A percentile compares a stretch with the other conserved stretches of the same genome.
Evolutionary conservation across 495 filamentous ascomycete species (phyloP).

Genomic region (Sordaria brevicollis): DNA sequence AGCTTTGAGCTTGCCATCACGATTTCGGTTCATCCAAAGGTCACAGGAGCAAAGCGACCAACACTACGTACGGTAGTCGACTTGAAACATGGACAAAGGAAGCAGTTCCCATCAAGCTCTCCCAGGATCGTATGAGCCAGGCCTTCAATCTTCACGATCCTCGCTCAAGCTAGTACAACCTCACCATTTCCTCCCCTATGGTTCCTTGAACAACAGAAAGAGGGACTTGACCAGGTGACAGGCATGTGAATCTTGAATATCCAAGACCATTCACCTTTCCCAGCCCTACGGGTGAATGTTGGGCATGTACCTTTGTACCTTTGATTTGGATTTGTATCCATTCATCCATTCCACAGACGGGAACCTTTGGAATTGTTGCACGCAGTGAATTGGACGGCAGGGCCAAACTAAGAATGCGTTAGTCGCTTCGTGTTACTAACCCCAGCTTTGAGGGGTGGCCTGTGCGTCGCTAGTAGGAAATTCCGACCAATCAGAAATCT

Average conservation of each 20-base stretch:
- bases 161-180: background rate
- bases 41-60: background rate
- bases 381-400: background rate
- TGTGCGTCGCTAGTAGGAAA: slow-evolving; percentile 8
- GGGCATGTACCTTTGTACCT: background rate
- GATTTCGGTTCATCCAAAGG: background rate
- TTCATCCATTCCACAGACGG: background rate
- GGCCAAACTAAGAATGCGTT: background rate
- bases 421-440: background rate
- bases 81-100: background rate
- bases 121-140: background rate
- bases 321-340: background rate
- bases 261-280: background rate
- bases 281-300: background rate
- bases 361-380: background rate
- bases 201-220: background rate
- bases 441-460: slow-evolving; percentile 7
- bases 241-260: background rate
- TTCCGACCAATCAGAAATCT: slow-evolving; percentile 26
- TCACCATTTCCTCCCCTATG: background rate
- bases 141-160: background rate
- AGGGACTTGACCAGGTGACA: background rate
- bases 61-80: background rate
- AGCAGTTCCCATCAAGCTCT: background rate
- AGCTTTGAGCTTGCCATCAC: background rate